A percentile compares a stretch with the other conserved stretches of the same genome.
Conservation (phyloP, 2,329 filamentous ascomycete species). For the Zasmidium angulare region DNA sequence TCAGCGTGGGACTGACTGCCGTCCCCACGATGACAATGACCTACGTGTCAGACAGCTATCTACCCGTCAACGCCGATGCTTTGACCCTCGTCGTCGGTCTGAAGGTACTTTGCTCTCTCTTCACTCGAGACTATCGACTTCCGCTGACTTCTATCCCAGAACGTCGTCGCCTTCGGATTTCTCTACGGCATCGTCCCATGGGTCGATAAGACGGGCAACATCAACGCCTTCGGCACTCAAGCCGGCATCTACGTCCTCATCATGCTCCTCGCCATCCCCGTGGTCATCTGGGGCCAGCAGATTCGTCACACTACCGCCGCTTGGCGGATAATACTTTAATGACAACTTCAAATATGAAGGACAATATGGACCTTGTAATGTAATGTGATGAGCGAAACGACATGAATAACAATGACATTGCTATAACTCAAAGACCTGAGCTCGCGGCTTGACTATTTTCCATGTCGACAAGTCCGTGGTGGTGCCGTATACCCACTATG, state of each 20-base stretch:
- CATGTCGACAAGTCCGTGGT: too few relatives aligned
- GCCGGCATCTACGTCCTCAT: conserved; percentile 39
- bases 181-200: conserved; percentile 48
- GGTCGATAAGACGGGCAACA: conserved; percentile 39
- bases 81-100: conserved; percentile 39
- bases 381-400: not conserved
- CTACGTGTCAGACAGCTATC: conserved; percentile 43
- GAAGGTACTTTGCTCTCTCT: conserved; percentile 24
- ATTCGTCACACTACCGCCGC: conserved; percentile 35
- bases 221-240: conserved; percentile 39
- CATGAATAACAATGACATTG: not conserved
- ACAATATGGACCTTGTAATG: not conserved
- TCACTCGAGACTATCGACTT: not conserved
- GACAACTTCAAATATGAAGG: not conserved
- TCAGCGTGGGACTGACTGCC: conserved; percentile 45
- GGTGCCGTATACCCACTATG: too few relatives aligned
- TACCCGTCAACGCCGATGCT: conserved; percentile 40
- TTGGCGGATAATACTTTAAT: conserved; percentile 37
- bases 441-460: not conserved
- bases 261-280: conserved; percentile 34
- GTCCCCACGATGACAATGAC: conserved; percentile 47
- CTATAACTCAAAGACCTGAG: too few relatives aligned
- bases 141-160: conserved; percentile 21
- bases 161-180: conserved; percentile 51
- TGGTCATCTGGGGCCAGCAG: conserved; percentile 35